phyloP scores from a whole-genome alignment of 345 rosid species.

The Aethionema arabicum region DNA sequence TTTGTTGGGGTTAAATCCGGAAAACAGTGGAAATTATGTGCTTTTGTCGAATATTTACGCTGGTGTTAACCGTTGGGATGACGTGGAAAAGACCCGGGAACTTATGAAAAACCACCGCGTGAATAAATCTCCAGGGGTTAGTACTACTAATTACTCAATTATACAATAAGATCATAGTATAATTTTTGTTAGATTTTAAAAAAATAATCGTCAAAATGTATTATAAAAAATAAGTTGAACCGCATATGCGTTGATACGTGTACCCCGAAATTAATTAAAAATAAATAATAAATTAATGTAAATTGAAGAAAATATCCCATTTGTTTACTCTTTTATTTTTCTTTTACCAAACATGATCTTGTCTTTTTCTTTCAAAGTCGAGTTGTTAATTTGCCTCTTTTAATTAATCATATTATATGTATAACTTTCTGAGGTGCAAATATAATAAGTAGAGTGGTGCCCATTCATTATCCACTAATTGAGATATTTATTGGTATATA shows the following conservation, averaged over 20 bases:
- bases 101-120: slow-evolving; percentile 54
- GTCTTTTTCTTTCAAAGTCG: slow-evolving; percentile 6
- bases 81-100: slow-evolving; percentile 54
- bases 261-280: slow-evolving; percentile 19
- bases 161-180: background rate
- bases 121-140: slow-evolving; percentile 55
- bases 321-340: background rate
- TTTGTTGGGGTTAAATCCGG: slow-evolving; percentile 48
- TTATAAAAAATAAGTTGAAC: background rate
- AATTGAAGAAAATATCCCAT: background rate
- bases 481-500: background rate
- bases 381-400: slow-evolving; percentile 22
- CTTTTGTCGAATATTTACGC: slow-evolving; percentile 68
- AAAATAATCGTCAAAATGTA: background rate
- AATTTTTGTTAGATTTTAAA: background rate
- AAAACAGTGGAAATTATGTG: slow-evolving; percentile 62
- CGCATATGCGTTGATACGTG: slow-evolving; percentile 22
- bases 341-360: slow-evolving; percentile 7
- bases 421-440: slow-evolving; percentile 29
- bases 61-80: slow-evolving; percentile 52
- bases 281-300: background rate
- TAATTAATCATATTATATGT: slow-evolving; percentile 19
- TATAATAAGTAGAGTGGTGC: slow-evolving; percentile 25
- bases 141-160: slow-evolving; percentile 23
- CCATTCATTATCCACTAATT: slow-evolving; percentile 35